phyloP scores from a whole-genome alignment of 2,329 filamentous ascomycete species.

The Aspergillus fructus region DNA sequence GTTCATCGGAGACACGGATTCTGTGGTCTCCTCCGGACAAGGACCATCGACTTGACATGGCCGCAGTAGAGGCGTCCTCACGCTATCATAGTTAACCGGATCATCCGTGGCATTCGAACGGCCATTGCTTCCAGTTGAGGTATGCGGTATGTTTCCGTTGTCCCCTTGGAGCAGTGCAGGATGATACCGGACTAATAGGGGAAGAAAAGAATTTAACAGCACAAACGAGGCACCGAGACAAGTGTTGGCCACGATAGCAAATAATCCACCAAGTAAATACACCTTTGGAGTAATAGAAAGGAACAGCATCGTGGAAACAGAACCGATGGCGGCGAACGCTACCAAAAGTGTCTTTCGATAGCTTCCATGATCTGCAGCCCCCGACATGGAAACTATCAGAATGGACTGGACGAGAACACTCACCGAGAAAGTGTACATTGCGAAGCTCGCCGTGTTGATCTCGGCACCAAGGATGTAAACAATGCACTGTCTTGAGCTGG shows the following conservation, averaged over 20 bases:
- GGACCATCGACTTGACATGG: constrained; percentile 9
- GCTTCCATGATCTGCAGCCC: constrained; percentile 88
- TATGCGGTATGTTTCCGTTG: neutral
- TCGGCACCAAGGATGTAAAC: constrained; percentile 78
- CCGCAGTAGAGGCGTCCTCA: constrained; percentile 29
- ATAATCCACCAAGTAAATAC: constrained; percentile 76
- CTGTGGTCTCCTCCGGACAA: constrained; percentile 6
- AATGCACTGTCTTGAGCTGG: constrained; percentile 67
- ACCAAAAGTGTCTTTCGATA: constrained; percentile 88
- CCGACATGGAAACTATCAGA: constrained; percentile 93
- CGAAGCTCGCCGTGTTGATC: constrained; percentile 94
- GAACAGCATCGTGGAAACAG: constrained; percentile 83
- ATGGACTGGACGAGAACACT: constrained; percentile 87
- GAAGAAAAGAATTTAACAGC: constrained; percentile 90
- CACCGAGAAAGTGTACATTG: constrained; percentile 96
- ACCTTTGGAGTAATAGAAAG: constrained; percentile 71
- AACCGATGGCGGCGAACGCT: constrained; percentile 78
- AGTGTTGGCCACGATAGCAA: constrained; percentile 89
- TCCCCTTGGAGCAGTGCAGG: constrained; percentile 50
- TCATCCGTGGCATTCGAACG: constrained; percentile 10
- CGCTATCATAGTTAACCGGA: neutral
- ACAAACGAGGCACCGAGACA: constrained; percentile 96
- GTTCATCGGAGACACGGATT: neutral
- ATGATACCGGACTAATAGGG: constrained; percentile 85
- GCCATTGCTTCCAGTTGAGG: constrained; percentile 9